Evolutionary conservation across 2,329 filamentous ascomycete genomes (phyloP), one percentile per base, ranked within the genome.

Genomic region (Curvularia spicifera): DNA sequence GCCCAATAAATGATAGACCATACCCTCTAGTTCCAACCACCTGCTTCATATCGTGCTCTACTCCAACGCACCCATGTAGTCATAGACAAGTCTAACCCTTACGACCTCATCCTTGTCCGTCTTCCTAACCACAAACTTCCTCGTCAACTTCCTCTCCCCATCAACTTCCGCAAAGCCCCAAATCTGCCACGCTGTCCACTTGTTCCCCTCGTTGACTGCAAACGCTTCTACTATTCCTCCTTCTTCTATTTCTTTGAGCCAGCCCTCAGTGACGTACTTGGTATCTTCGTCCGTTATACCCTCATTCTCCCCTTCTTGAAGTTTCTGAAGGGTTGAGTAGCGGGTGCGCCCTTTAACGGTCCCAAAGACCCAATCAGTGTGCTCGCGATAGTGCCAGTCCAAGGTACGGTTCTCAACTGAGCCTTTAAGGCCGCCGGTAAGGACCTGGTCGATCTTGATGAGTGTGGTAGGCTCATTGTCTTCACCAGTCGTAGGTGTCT

Each of bases 301-400:
- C 48, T 69, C 65, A 28, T 63, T 67, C 3, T 51, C 61, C 52
- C 71, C 70, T 29, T 68, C 66, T 6, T 62, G 15, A 15, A 74
- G 26, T 13, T 66, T 61, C 10, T 63, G 54, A 9, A 78, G 64
- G 35, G 78, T 74, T n/a, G 56, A 68, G 73, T 83, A 87, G 45
- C 80, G 78, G 43, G 83, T 85, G 59, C 82, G 82, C 56, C 89
- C 91, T 51, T 81, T 80, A 61, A 95, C 84, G 54, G 78, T 80
- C 57, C 93, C 93, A 75, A 96, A 97, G 65, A 96, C 85, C 82
- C 87, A 88, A 81, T 97, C 92, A 24, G 79, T 80, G 80, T 93
- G 91, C 62, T 85, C 84, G 67, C 89, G 87, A 53, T 78, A 82
- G 24, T 77, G 74, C 79, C 83, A 87, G 72, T 89, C 83, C 2